Evolutionary conservation across 805 yeast genomes (phyloP).

Genomic region (Yarrowia sp.): DNA sequence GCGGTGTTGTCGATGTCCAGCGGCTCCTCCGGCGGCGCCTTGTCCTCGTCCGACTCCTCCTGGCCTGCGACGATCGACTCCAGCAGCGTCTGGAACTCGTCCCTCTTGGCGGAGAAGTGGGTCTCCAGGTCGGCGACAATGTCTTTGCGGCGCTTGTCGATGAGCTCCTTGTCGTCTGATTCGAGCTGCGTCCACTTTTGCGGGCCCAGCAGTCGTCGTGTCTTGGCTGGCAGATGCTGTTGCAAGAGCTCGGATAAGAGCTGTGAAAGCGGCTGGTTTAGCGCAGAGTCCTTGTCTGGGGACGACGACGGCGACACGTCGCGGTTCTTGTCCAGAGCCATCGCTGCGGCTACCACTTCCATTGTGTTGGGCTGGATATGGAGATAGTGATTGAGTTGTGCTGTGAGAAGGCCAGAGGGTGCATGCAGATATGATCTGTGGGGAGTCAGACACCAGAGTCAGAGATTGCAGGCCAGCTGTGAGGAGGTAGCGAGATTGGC

Average conservation of each 20-base stretch:
- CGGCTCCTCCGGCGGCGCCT: neutral
- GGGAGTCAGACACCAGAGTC: neutral
- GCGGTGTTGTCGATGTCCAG: slow-evolving; percentile 15
- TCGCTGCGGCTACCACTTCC: slow-evolving; percentile 23
- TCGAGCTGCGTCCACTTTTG: slow-evolving; percentile 11
- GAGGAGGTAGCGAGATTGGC: neutral
- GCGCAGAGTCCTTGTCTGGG: neutral
- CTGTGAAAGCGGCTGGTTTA: neutral
- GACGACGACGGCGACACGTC: slow-evolving; percentile 15
- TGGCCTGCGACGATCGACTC: slow-evolving; percentile 11
- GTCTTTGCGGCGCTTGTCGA: slow-evolving; percentile 15
- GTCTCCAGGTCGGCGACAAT: slow-evolving; percentile 1
- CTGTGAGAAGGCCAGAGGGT: no score
- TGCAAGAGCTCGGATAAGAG: neutral
- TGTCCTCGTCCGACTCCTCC: neutral
- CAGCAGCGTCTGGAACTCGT: slow-evolving; percentile 5
- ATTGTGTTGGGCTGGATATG: neutral
- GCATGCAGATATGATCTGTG: slow-evolving; percentile 15
- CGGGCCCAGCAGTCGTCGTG: neutral
- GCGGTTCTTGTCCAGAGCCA: slow-evolving; percentile 21
- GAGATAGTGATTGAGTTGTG: no score
- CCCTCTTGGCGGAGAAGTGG: neutral
- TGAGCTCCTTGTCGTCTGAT: slow-evolving; percentile 11
- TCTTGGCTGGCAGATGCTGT: neutral
- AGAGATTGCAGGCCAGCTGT: neutral